These are phyloP conservation scores for Fusarium subtropicale DNA, from an alignment of 2,329 filamentous ascomycete genomes.

Conservation along the genomic window DNA sequence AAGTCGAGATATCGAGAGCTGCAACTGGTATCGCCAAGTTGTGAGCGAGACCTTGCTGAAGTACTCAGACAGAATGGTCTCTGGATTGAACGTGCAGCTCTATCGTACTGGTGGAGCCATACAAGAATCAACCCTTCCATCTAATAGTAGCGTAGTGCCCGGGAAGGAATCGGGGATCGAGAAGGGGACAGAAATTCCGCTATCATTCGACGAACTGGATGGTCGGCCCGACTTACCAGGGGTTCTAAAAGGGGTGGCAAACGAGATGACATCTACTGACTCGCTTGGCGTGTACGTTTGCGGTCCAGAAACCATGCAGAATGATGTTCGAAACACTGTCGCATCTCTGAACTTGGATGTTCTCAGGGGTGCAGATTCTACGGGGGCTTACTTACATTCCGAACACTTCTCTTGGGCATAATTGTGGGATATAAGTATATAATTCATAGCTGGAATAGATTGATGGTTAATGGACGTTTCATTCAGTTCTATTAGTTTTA, in stretches of 20 bases:
- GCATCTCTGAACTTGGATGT: background rate
- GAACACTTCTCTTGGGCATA: background rate
- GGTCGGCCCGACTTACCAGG: background rate
- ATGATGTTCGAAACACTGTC: background rate
- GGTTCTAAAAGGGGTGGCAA: background rate
- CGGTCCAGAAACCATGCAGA: background rate
- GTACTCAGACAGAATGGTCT: background rate
- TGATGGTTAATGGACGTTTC: too few relatives aligned
- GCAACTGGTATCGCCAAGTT: background rate
- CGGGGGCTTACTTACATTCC: background rate
- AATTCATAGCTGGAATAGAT: background rate
- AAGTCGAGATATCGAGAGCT: background rate
- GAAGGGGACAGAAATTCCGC: background rate
- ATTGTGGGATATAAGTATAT: background rate
- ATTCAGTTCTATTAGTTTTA: too few relatives aligned
- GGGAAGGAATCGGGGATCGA: background rate
- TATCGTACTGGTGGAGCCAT: background rate
- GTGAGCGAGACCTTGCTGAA: background rate
- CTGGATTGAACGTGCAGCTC: background rate
- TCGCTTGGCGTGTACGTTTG: background rate
- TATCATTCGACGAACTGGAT: background rate
- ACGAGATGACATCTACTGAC: background rate
- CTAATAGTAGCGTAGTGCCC: background rate
- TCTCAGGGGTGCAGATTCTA: background rate
- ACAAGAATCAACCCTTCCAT: background rate